Conservation (phyloP, 1,284 basidiomycete genomes). For the Cystobasidium slooffiae region DNA sequence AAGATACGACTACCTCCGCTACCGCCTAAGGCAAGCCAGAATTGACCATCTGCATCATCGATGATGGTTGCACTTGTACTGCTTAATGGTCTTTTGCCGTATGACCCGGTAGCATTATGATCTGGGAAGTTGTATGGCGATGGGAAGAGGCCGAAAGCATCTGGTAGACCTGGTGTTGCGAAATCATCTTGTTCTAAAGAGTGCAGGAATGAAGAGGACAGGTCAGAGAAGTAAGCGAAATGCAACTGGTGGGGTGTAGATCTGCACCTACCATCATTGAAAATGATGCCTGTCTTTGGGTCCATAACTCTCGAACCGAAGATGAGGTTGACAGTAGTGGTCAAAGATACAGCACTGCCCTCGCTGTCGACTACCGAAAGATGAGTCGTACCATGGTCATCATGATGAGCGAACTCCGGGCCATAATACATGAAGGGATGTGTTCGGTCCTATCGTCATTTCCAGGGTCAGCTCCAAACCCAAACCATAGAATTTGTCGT, state of each 20-base stretch:
- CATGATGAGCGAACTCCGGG: constrained; percentile 72
- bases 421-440: constrained; percentile 81
- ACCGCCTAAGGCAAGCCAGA: constrained; percentile 76
- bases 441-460: constrained; percentile 67
- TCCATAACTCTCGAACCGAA: constrained; percentile 88
- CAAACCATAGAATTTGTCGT: no score
- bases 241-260: constrained; percentile 54
- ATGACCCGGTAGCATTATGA: constrained; percentile 48
- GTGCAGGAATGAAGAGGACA: constrained; percentile 52
- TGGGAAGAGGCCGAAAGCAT: constrained; percentile 72
- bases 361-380: constrained; percentile 76
- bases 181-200: constrained; percentile 73
- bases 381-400: constrained; percentile 89
- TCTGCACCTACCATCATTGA: constrained; percentile 69
- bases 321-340: constrained; percentile 81
- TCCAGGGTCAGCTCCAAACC: neutral
- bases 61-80: constrained; percentile 81
- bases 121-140: constrained; percentile 75
- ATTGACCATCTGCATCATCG: constrained; percentile 70
- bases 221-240: neutral
- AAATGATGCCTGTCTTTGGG: constrained; percentile 78
- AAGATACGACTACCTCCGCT: constrained; percentile 88
- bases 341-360: constrained; percentile 82
- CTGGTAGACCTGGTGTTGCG: constrained; percentile 75
- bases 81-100: constrained; percentile 79